Evolutionary conservation across 2,329 filamentous ascomycete species (phyloP), one percentile per base, ranked within the genome.

Genomic region (Thelonectria discophora): DNA sequence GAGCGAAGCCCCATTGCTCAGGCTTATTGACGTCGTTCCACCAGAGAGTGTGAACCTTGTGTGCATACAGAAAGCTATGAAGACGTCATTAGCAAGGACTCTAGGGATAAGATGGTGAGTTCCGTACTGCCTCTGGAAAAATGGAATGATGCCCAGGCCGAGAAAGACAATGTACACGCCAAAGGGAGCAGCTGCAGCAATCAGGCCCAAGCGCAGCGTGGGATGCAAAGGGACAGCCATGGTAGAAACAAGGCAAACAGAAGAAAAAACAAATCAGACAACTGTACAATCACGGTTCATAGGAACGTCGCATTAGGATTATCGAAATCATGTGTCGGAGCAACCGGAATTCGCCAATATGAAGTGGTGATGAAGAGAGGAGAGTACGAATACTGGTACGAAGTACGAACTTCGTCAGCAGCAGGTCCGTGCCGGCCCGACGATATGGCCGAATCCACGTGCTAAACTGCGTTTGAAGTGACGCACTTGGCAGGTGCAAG

Each of bases 1-100:
- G 91, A 55, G 92, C 88, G 76, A 97, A 97, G 0, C 94, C 94
- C 83, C 93, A 97, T 67, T 86, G 84, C 74, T 97, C 91, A 0
- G 93, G 92, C 61, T 88, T 82, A 64, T 93, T 86, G 45, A 94
- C 76, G 73, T 96, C 87, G 66, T 90, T 83, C 85, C 88, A 93
- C 74, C 84, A 87, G 3, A 86, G 82, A 3, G 89, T 90, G 65
- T 93, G 89, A 67, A 97, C 75, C 64, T 90, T 91, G 77, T 98
- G 90, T 27, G 90, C 88, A 75, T 98, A 99, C 6, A 97, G 76
- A 21, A 90, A 89, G 73, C 93, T 96, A 68, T 51, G 2, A 5
- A 7, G 15, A 17, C 10, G 30, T 20, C 34, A 59, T 72, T 45
- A 73, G 63, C 59, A 40, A 42, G 15, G n/a, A 21, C 34, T 21